Evolutionary conservation across 2,329 filamentous ascomycete genomes (phyloP).

Genomic region (Chlorencoelia australis): DNA sequence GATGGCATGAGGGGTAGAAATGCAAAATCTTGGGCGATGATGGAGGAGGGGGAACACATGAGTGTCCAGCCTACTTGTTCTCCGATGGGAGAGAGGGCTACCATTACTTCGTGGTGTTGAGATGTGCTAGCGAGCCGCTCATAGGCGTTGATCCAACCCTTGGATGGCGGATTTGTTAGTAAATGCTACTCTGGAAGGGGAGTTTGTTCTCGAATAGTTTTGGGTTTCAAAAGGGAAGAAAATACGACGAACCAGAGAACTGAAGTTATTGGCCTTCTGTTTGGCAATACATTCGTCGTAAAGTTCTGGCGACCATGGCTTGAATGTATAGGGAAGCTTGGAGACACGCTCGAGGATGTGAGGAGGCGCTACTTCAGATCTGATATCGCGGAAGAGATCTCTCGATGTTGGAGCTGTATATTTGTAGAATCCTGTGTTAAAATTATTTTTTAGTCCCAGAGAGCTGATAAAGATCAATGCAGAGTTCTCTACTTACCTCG

Average conservation of each 20-base stretch:
- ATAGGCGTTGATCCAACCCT: constrained; percentile 35
- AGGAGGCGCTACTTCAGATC: constrained; percentile 26
- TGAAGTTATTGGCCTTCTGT: constrained; percentile 30
- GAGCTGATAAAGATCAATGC: constrained; percentile 14
- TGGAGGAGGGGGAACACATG: constrained; percentile 30
- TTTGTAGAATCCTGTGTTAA: constrained; percentile 15
- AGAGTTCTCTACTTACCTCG: constrained; percentile 33
- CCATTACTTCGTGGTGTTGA: constrained; percentile 33
- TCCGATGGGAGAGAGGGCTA: constrained; percentile 29
- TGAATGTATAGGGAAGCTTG: constrained; percentile 29
- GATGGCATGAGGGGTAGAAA: constrained; percentile 30
- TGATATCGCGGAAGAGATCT: constrained; percentile 33
- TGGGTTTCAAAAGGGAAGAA: background rate
- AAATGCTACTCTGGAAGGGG: background rate
- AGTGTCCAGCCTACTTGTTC: constrained; percentile 36
- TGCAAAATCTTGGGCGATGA: constrained; percentile 30
- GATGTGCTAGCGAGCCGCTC: constrained; percentile 26
- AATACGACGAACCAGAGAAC: constrained; percentile 26
- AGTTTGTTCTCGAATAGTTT: background rate
- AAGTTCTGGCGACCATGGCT: constrained; percentile 27
- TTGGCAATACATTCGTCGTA: constrained; percentile 31
- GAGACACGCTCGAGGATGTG: constrained; percentile 29
- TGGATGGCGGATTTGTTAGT: background rate
- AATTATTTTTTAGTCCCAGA: constrained; percentile 8
- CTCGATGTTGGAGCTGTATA: constrained; percentile 19